Base-by-base conservation (phyloP, 2,329 filamentous ascomycete genomes). In the Aspergillus sp. region DNA sequence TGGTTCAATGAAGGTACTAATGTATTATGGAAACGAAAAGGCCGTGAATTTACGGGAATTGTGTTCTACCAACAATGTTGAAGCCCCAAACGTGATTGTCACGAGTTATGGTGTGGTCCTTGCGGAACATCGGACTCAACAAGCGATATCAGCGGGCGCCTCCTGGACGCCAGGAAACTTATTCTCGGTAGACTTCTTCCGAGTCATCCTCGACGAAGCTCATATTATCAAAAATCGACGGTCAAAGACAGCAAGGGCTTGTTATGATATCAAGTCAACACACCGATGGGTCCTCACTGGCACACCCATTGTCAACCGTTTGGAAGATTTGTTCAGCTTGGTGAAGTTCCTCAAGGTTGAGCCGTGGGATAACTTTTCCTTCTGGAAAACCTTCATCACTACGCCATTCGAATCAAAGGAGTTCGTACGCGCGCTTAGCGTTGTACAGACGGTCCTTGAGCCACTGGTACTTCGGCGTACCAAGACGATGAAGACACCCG, bases 351-450 rank as follows among this genome's bases (percentile, higher is more conserved):
- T 99, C 11, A 88, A 91, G 56, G 95, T 99, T 4, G 93, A 98
- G 71, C 95, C 95, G 0, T 99, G 95, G 95, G 95, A 90, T 68
- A 98, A 98, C 73, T 99, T 99, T 73, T 96, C 93, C 0, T 99
- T 96, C 77, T 99, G 95, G 95, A 93, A 93, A 71, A 98, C 95
- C 0, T 99, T 99, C 72, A 98, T 99, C 69, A 99, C 95, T 0
- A 88, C 96, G 1, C 95, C 95, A 0, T 99, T 99, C 63, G 95
- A 99, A 73, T 93, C 91, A 0, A 95, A 95, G 64, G 90, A 99
- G 62, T 97, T 96, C 70, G 86, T 97, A 65, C 88, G 93, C 4
- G 95, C 95, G 0, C 81, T 99, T 7, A 95, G 98, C 70, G 95
- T 99, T 2, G 95, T 99, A 2, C 95, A 99, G 72, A 99, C 93